Base-by-base conservation (phyloP, 163 green algal species). In the Trebouxiophyceae sp. region DNA sequence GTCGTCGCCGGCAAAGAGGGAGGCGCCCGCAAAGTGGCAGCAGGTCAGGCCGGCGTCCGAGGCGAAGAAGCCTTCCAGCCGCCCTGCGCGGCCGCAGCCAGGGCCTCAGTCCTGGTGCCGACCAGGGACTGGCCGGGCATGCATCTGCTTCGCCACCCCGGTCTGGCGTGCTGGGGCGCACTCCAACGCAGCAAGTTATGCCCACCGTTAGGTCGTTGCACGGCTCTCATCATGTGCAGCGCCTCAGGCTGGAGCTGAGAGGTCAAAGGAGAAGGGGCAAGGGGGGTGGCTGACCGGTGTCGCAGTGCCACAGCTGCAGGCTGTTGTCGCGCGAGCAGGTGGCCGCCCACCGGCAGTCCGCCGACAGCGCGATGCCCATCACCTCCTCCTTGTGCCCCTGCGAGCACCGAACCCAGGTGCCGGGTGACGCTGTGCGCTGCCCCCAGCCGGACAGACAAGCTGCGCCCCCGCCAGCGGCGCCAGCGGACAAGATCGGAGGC, bases 61-160 rank as follows among this genome's bases (percentile, higher is more conserved):
- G 45, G 85, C 65, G 65, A 91, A 89, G 33, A 89, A 75, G 5
- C 71, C 84, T 8, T 74, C 57, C 45, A 77, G 33, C 20, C 59
- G 56, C 27, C 72, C 77, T 61, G 39, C 59, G n/a, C 33, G 30
- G 23, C 50, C 20, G 56, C 60, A 28, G 20, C 72, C 19, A 23
- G 24, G 50, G 19, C 2, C 3, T 60, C 47, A 57, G 22, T 57
- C 39, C 1, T 46, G 27, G 26, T 1, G n/a, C 16, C 27, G 12
- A n/a, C n/a, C n/a, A n/a, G n/a, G n/a, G n/a, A n/a, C n/a, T n/a
- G n/a, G n/a, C n/a, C n/a, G n/a, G n/a, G n/a, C n/a, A n/a, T n/a
- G n/a, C n/a, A n/a, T n/a, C n/a, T n/a, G n/a, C n/a, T n/a, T n/a
- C n/a, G n/a, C n/a, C n/a, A n/a, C n/a, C n/a, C n/a, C n/a, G n/a